Evolutionary conservation across 1,139 yeast species (phyloP).

Genomic region (Meyerozyma athensensis): DNA sequence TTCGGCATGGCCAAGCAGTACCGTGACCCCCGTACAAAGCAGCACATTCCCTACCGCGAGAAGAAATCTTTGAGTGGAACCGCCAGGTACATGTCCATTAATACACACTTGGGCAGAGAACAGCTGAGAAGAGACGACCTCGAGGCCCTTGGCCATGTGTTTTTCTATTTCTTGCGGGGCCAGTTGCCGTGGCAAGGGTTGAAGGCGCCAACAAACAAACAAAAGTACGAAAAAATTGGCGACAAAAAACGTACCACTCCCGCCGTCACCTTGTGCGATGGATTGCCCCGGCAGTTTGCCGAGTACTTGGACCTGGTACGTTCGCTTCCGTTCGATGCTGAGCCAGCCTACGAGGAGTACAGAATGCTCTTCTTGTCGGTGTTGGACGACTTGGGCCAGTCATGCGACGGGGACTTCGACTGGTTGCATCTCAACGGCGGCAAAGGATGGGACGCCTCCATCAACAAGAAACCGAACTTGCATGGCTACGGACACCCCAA

Average conservation of each 20-base stretch:
- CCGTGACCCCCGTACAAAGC: conserved; percentile 90
- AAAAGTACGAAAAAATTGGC: conserved; percentile 91
- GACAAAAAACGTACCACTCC: conserved; percentile 87
- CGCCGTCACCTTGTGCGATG: conserved; percentile 71
- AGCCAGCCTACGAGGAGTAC: conserved; percentile 88
- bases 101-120: conserved; percentile 95
- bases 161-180: conserved; percentile 88
- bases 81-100: conserved; percentile 95
- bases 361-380: conserved; percentile 72
- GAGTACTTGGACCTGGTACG: conserved; percentile 83
- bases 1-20: conserved; percentile 98
- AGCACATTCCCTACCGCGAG: conserved; percentile 94
- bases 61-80: conserved; percentile 93
- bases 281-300: conserved; percentile 82
- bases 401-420: conserved; percentile 84
- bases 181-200: conserved; percentile 54
- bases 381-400: conserved; percentile 63
- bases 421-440: conserved; percentile 94
- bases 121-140: conserved; percentile 94
- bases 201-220: conserved; percentile 77
- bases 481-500: conserved; percentile 81
- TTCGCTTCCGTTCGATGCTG: conserved; percentile 81
- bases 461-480: conserved; percentile 81
- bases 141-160: conserved; percentile 93
- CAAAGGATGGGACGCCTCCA: conserved; percentile 82